These are phyloP conservation scores for Trichoderma reesei DNA, from an alignment of 495 filamentous ascomycete genomes.

Conservation along the genomic window DNA sequence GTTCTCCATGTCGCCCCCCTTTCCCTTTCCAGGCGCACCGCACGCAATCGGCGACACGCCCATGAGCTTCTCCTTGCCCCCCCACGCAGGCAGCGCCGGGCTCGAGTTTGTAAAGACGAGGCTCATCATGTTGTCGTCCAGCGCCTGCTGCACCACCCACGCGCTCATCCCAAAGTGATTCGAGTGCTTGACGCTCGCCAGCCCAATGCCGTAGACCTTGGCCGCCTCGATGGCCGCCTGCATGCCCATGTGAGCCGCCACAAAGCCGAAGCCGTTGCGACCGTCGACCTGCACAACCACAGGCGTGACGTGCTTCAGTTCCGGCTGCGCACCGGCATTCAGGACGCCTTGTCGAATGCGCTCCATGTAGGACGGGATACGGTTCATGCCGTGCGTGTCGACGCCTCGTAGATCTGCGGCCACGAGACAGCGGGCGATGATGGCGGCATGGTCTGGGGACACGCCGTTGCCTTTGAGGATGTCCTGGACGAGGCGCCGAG, in stretches of 20 bases:
- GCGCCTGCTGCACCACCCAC: conserved; percentile 65
- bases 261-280: conserved; percentile 66
- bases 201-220: conserved; percentile 54
- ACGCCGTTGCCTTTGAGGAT: conserved; percentile 52
- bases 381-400: conserved; percentile 69
- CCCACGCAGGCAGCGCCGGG: conserved; percentile 65
- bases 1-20: conserved; percentile 21
- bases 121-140: conserved; percentile 62
- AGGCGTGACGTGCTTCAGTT: conserved; percentile 49
- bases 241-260: conserved; percentile 56
- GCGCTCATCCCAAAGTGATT: conserved; percentile 80
- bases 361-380: conserved; percentile 63
- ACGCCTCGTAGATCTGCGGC: conserved; percentile 67
- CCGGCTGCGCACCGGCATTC: conserved; percentile 46
- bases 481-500: neutral
- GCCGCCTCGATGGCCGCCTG: conserved; percentile 54
- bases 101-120: conserved; percentile 74
- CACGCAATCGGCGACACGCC: conserved; percentile 72
- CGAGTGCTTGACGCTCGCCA: conserved; percentile 61
- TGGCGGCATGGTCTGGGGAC: conserved; percentile 41
- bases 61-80: conserved; percentile 55
- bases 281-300: conserved; percentile 58
- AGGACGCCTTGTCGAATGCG: conserved; percentile 59
- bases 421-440: conserved; percentile 54
- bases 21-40: conserved; percentile 53